A percentile compares a stretch with the other conserved stretches of the same genome.
Conservation (phyloP, 768 basidiomycete species). For the Nevesoporus exiguus region DNA sequence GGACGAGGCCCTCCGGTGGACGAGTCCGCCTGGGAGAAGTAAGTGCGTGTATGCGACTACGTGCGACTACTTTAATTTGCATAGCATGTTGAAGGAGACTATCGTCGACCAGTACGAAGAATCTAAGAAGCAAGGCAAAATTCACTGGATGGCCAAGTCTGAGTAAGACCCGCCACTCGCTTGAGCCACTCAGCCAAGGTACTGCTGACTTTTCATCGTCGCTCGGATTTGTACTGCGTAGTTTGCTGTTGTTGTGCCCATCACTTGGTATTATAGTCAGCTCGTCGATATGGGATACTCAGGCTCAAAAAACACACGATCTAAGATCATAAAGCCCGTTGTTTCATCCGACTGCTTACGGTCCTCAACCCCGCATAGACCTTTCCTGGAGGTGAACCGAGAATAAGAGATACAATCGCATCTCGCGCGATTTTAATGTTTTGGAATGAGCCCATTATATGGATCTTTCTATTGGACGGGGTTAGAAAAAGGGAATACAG, state of each 20-base stretch:
- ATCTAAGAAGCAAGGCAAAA: slow-evolving; percentile 30
- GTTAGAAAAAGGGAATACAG: slow-evolving; percentile 6
- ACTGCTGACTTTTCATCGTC: not conserved
- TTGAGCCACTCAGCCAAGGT: not conserved
- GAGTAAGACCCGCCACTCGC: slow-evolving; percentile 5
- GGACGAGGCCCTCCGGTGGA: slow-evolving; percentile 61
- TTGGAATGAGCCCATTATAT: slow-evolving; percentile 97
- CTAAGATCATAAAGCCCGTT: slow-evolving; percentile 67
- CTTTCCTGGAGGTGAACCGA: slow-evolving; percentile 94
- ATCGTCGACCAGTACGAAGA: slow-evolving; percentile 49
- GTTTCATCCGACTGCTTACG: slow-evolving; percentile 89
- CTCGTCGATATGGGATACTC: slow-evolving; percentile 10
- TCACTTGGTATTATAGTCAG: slow-evolving; percentile 3
- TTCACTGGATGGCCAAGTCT: slow-evolving; percentile 11
- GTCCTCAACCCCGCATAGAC: slow-evolving; percentile 89
- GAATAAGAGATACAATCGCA: slow-evolving; percentile 91
- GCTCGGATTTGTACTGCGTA: not conserved
- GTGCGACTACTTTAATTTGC: not conserved
- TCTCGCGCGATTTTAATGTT: slow-evolving; percentile 98
- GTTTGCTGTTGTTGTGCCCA: not conserved
- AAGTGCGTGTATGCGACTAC: slow-evolving; percentile 21
- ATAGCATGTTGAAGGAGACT: slow-evolving; percentile 49
- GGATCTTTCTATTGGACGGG: slow-evolving; percentile 72
- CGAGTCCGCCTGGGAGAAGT: slow-evolving; percentile 56
- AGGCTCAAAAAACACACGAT: slow-evolving; percentile 6